A percentile compares a stretch with the other conserved stretches of the same genome.
These are phyloP conservation scores for Diaporthe caulivora DNA, from an alignment of 2,329 filamentous ascomycete genomes.

Conservation along the genomic window DNA sequence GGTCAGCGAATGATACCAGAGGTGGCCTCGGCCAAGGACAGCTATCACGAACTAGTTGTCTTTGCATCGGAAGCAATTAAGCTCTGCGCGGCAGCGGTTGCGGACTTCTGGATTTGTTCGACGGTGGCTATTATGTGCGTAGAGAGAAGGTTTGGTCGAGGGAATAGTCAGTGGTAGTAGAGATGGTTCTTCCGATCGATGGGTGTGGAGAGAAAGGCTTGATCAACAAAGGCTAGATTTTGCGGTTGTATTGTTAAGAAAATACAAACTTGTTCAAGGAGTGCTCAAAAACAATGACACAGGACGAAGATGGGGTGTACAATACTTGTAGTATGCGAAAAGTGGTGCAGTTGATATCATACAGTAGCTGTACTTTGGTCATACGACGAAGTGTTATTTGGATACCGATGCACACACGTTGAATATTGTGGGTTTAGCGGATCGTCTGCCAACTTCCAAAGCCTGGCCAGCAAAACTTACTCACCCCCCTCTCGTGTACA, in stretches of 20 bases:
- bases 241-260: background rate
- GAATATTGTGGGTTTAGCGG: constrained; percentile 14
- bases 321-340: constrained; percentile 15
- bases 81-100: constrained; percentile 17
- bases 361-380: constrained; percentile 25
- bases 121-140: constrained; percentile 13
- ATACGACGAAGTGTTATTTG: background rate
- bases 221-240: background rate
- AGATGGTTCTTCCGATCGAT: background rate
- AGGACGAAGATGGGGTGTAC: background rate
- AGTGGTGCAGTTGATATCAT: constrained; percentile 35
- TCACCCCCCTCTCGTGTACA: background rate
- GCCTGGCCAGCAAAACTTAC: background rate
- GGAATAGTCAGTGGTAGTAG: no score
- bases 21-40: background rate
- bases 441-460: constrained; percentile 25
- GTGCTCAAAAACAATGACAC: background rate
- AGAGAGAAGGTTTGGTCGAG: background rate
- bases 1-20: background rate
- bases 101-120: constrained; percentile 16
- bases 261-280: background rate
- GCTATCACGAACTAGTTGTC: constrained; percentile 16
- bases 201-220: background rate
- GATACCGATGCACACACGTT: constrained; percentile 17
- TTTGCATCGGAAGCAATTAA: constrained; percentile 28